Evolutionary conservation across 148 eudicot species (phyloP).

Genomic region (Fagopyrum homotropicum): DNA sequence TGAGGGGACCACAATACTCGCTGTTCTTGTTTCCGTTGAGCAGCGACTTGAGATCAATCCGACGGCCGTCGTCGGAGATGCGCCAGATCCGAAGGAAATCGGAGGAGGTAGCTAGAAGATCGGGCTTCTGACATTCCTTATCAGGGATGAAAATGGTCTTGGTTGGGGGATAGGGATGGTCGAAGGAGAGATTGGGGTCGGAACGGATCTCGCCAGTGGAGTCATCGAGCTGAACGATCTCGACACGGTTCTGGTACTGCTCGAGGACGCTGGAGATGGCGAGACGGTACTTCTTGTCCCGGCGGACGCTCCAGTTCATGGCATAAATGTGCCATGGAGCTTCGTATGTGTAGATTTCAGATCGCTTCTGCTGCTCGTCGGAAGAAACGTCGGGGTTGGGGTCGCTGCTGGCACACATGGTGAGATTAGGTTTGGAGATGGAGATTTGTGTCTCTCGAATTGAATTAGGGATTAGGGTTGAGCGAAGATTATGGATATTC

Average conservation of each 20-base stretch:
- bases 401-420: slow-evolving; percentile 48
- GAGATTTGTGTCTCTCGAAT: neutral
- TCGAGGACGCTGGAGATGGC: slow-evolving; percentile 76
- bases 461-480: neutral
- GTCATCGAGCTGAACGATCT: slow-evolving; percentile 72
- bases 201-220: slow-evolving; percentile 46
- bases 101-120: slow-evolving; percentile 43
- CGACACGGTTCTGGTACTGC: slow-evolving; percentile 61
- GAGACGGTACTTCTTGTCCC: slow-evolving; percentile 78
- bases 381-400: slow-evolving; percentile 43
- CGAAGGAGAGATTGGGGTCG: slow-evolving; percentile 38
- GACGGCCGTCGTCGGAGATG: slow-evolving; percentile 24
- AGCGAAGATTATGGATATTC: too few relatives aligned
- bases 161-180: slow-evolving; percentile 54
- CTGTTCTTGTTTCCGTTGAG: slow-evolving; percentile 48
- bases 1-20: slow-evolving; percentile 56
- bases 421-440: neutral
- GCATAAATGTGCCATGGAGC: slow-evolving; percentile 96
- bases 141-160: slow-evolving; percentile 53
- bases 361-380: slow-evolving; percentile 54
- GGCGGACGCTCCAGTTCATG: slow-evolving; percentile 88
- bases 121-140: slow-evolving; percentile 51
- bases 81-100: slow-evolving; percentile 58
- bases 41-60: slow-evolving; percentile 35
- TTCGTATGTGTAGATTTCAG: slow-evolving; percentile 93